Conservation (phyloP, 768 basidiomycete species). For the Xanthoconium purpureum region DNA sequence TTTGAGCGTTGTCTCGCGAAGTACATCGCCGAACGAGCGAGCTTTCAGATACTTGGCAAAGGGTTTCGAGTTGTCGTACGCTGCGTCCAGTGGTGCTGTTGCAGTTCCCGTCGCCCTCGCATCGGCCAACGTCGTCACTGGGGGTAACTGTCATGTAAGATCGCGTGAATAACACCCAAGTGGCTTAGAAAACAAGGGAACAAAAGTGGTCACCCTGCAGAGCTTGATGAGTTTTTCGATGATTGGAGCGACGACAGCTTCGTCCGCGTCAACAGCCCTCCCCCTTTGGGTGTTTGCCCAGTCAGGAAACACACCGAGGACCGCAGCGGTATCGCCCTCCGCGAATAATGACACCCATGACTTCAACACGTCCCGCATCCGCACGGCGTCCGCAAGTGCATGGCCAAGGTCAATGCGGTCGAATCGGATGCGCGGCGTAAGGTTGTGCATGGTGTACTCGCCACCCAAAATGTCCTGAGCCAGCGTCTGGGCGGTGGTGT, state of each 20-base stretch:
- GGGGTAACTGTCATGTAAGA: slow-evolving; percentile 13
- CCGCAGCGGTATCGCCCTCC: slow-evolving; percentile 25
- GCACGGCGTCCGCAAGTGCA: slow-evolving; percentile 35
- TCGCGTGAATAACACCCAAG: background rate
- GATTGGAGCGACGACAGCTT: slow-evolving; percentile 7
- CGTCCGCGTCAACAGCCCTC: slow-evolving; percentile 12
- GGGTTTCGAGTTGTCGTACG: slow-evolving; percentile 41
- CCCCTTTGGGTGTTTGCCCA: slow-evolving; percentile 29
- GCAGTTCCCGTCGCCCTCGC: slow-evolving; percentile 3
- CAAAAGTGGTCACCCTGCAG: slow-evolving; percentile 19
- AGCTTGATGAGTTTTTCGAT: slow-evolving; percentile 13
- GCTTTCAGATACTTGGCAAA: slow-evolving; percentile 34
- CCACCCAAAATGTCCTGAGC: slow-evolving; percentile 35
- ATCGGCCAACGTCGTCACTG: slow-evolving; percentile 4
- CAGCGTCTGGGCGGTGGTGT: slow-evolving; percentile 37
- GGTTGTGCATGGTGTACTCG: slow-evolving; percentile 15
- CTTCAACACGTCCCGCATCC: slow-evolving; percentile 27
- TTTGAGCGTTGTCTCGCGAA: slow-evolving; percentile 21
- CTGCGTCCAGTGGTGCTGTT: slow-evolving; percentile 9
- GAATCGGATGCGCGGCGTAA: slow-evolving; percentile 33
- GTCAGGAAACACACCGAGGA: slow-evolving; percentile 44
- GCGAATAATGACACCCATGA: slow-evolving; percentile 39
- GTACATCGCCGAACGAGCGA: slow-evolving; percentile 17
- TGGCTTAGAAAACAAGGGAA: background rate
- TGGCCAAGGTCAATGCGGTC: slow-evolving; percentile 46